Evolutionary conservation across 306 rosid species (phyloP), one percentile per base, ranked within the genome.

Genomic region (Begonia peltatifolia): DNA sequence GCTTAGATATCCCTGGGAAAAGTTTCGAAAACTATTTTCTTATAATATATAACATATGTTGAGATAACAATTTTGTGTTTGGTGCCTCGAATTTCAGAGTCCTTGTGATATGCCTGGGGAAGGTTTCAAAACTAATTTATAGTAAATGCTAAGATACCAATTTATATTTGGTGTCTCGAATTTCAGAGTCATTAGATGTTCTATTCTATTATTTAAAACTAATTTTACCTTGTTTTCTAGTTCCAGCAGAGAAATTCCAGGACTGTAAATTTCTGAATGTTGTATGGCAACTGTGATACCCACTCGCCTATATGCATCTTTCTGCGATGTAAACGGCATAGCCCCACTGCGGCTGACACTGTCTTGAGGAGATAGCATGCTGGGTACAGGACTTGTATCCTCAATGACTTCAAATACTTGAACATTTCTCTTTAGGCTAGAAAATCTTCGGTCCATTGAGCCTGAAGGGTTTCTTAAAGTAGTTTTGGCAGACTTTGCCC

Each of bases 361-460:
- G 67, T 86, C 86, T 65, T 83, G 99, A 17, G 99, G 94, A 52
- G 99, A 90, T 65, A 90, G 86, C 99, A 90, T 90, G 66, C 79
- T 76, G 43, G 99, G 95, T 69, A 78, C 69, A 14, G 92, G 94
- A 62, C 79, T 83, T 48, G 55, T 80, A 63, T 90, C 95, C 67
- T 90, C 99, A 73, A 90, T 76, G 59, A 59, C 76, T 75, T 90
- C 95, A 53, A 90, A 86, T 12, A 86, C 94, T 74, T 83, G 92
- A 46, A 72, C 74, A 58, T 66, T 76, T 66, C 80, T 75, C 61
- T 88, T 80, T 41, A 79, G 53, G 47, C 59, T 58, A 64, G 81
- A 83, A 63, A 61, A 63, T 74, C 76, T 90, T 72, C 76, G 72
- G 56, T 86, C 95, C 68, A 76, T 10, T n/a, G 94, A 83, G 83